phyloP scores from a whole-genome alignment of 2,329 filamentous ascomycete species.

The Teratosphaeria pseudoeucalypti region DNA sequence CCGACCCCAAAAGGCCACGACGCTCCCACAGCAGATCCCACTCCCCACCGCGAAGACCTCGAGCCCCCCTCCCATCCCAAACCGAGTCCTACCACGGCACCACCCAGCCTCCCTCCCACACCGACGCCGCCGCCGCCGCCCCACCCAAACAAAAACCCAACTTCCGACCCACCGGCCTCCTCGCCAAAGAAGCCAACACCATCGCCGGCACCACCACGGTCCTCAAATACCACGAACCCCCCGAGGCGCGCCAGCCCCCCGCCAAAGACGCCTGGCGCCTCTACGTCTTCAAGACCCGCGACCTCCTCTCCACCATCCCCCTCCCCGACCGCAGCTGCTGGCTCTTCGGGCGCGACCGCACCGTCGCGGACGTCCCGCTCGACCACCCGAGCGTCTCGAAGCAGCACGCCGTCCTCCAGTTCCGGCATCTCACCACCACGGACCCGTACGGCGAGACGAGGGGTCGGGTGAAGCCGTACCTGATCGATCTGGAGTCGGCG shows the following conservation, averaged over 20 bases:
- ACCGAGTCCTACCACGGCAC: slow-evolving; percentile 32
- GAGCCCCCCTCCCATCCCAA: slow-evolving; percentile 37
- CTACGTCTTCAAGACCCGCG: slow-evolving; percentile 76
- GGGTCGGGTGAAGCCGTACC: slow-evolving; percentile 62
- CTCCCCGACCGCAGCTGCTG: slow-evolving; percentile 73
- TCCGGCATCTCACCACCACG: slow-evolving; percentile 69
- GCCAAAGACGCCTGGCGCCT: slow-evolving; percentile 73
- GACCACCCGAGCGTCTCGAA: slow-evolving; percentile 91
- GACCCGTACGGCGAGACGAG: slow-evolving; percentile 81
- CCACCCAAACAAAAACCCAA: slow-evolving; percentile 77
- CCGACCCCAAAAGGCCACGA: slow-evolving; percentile 24
- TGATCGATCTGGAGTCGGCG: slow-evolving; percentile 87
- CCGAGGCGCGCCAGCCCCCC: slow-evolving; percentile 82
- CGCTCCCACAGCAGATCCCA: slow-evolving; percentile 19
- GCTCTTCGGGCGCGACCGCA: slow-evolving; percentile 71
- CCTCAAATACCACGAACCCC: slow-evolving; percentile 91
- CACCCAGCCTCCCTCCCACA: slow-evolving; percentile 9
- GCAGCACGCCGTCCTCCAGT: slow-evolving; percentile 92
- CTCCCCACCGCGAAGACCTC: slow-evolving; percentile 33
- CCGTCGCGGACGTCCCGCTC: slow-evolving; percentile 71
- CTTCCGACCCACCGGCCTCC: slow-evolving; percentile 64
- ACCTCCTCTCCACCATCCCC: slow-evolving; percentile 72
- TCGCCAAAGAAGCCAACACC: slow-evolving; percentile 82
- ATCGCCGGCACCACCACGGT: slow-evolving; percentile 66
- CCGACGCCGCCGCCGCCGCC: background rate